Conservation (phyloP, 192 early-diverging fungal species). For the Phycomyces nitens region DNA sequence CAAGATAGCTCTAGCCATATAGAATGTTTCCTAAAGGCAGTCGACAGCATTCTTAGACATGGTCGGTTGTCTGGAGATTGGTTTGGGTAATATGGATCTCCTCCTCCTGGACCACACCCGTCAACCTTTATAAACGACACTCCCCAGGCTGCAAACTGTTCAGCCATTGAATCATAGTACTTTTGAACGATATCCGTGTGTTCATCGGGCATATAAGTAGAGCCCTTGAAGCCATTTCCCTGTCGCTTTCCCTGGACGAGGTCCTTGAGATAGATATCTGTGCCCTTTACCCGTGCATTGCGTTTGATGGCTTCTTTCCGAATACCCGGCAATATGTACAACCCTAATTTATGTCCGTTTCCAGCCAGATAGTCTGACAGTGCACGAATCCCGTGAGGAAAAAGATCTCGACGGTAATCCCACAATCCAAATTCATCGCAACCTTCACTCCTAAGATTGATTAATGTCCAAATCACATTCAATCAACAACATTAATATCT, state of each 20-base stretch:
- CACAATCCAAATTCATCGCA: constrained; percentile 30
- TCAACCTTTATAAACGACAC: constrained; percentile 29
- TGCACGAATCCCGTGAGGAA: constrained; percentile 23
- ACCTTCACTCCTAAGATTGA: constrained; percentile 1
- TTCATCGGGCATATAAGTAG: constrained; percentile 25
- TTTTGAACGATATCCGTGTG: not conserved
- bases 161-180: constrained; percentile 31
- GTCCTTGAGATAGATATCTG: not conserved
- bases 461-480: no score
- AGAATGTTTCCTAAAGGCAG: constrained; percentile 18
- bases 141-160: constrained; percentile 28
- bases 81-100: constrained; percentile 21
- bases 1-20: constrained; percentile 36
- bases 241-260: constrained; percentile 1
- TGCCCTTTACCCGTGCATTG: constrained; percentile 14
- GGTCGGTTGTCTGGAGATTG: constrained; percentile 27
- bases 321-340: constrained; percentile 34
- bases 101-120: constrained; percentile 34
- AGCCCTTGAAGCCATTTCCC: constrained; percentile 30
- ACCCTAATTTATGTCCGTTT: constrained; percentile 31
- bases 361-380: constrained; percentile 18
- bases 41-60: constrained; percentile 14
- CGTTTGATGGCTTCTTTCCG: constrained; percentile 16
- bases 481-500: no score
- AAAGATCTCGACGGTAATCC: constrained; percentile 25